Evolutionary conservation across 345 rosid genomes (phyloP).

Genomic region (Eutrema yunnanense): DNA sequence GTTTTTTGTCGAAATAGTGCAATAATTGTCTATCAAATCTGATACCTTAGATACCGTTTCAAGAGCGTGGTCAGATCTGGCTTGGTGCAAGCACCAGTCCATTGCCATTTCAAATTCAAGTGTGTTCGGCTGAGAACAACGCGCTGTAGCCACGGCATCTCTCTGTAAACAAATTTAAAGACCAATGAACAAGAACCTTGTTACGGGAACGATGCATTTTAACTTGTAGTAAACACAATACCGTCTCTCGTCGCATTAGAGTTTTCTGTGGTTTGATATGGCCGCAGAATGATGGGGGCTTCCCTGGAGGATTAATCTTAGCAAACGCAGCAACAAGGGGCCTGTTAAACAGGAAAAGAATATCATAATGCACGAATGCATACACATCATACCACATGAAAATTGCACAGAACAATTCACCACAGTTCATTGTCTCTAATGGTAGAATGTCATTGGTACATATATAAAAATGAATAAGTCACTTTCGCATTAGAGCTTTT

Average conservation of each 20-base stretch:
- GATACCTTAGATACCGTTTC: conserved; percentile 42
- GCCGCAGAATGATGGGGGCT: conserved; percentile 51
- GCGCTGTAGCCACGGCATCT: conserved; percentile 81
- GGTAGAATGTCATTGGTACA: neutral
- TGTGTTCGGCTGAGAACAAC: conserved; percentile 81
- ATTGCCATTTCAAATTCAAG: conserved; percentile 82
- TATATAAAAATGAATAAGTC: neutral
- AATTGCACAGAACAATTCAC: neutral
- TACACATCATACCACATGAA: neutral
- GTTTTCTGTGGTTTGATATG: conserved; percentile 49
- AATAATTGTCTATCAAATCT: neutral
- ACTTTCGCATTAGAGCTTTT: neutral
- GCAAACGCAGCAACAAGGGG: conserved; percentile 62
- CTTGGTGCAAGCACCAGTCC: conserved; percentile 68
- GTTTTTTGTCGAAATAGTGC: neutral
- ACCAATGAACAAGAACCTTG: neutral
- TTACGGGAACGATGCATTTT: neutral
- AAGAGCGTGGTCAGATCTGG: conserved; percentile 38
- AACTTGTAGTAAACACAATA: conserved; percentile 19
- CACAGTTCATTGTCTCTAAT: neutral
- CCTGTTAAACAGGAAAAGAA: conserved; percentile 39
- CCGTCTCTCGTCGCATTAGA: conserved; percentile 53
- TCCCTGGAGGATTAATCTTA: conserved; percentile 44
- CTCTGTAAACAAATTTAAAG: conserved; percentile 36
- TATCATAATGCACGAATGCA: neutral